Evolutionary conservation across 2,329 filamentous ascomycete species (phyloP).

Genomic region (Nothomitra cinnamomea): DNA sequence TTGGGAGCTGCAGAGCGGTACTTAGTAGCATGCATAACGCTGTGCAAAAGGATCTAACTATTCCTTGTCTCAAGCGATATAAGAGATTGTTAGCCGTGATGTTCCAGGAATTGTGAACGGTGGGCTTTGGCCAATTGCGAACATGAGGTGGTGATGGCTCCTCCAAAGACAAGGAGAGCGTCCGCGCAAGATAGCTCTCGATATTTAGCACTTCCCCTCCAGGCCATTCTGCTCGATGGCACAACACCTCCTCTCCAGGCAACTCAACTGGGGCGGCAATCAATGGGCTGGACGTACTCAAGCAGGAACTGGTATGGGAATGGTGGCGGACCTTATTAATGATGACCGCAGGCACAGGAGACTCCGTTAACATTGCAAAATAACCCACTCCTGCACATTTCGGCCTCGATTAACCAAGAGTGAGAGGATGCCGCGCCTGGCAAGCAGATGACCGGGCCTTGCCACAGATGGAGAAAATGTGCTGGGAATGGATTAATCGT

Average conservation of each 20-base stretch:
- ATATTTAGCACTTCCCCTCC: not conserved
- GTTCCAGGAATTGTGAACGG: not conserved
- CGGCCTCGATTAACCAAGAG: not conserved
- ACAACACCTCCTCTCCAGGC: not conserved
- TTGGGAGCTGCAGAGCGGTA: not conserved
- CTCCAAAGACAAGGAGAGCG: not conserved
- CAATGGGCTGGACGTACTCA: not conserved
- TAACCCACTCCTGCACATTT: not conserved
- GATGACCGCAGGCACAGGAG: not conserved
- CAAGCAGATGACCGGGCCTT: not conserved
- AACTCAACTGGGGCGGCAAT: not conserved
- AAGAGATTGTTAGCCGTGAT: not conserved
- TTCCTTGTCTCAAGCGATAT: not conserved
- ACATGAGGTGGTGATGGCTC: not conserved
- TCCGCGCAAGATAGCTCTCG: not conserved
- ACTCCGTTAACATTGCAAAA: not conserved
- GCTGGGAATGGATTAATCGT: not conserved
- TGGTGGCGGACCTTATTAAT: not conserved
- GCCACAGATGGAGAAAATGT: not conserved
- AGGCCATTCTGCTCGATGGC: not conserved
- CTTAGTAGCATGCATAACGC: not conserved
- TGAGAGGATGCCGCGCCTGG: not conserved
- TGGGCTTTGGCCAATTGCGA: not conserved
- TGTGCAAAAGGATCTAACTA: too few species aligned
- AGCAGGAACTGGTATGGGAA: not conserved